These are phyloP conservation scores for Cercospora sp. DNA, from an alignment of 2,329 filamentous ascomycete genomes.

Conservation along the genomic window DNA sequence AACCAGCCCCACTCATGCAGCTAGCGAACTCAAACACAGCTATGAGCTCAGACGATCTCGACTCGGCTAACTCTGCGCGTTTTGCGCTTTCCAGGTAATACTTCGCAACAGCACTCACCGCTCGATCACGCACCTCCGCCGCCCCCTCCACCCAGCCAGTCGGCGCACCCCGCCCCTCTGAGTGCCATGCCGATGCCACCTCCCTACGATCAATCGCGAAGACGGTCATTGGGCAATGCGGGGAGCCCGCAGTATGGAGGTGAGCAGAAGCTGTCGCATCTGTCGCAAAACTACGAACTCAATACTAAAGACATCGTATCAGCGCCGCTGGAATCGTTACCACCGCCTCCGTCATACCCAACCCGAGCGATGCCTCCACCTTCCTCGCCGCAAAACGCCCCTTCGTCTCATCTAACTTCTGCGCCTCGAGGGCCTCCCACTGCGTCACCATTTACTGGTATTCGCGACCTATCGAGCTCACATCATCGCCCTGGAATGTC, in stretches of 20 bases:
- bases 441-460: slow-evolving; percentile 48
- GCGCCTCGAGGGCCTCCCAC: slow-evolving; percentile 48
- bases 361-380: slow-evolving; percentile 53
- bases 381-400: slow-evolving; percentile 49
- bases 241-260: slow-evolving; percentile 35
- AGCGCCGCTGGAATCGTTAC: slow-evolving; percentile 36
- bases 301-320: background rate
- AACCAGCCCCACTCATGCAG: slow-evolving; percentile 4
- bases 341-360: slow-evolving; percentile 43
- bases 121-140: slow-evolving; percentile 22
- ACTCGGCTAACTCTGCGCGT: slow-evolving; percentile 12
- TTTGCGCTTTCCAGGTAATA: slow-evolving; percentile 9
- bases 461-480: slow-evolving; percentile 58
- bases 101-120: slow-evolving; percentile 14
- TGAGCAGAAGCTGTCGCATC: slow-evolving; percentile 15
- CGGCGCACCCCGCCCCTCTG: slow-evolving; percentile 29
- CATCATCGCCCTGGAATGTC: slow-evolving; percentile 68
- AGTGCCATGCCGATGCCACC: slow-evolving; percentile 42
- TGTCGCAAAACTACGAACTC: background rate
- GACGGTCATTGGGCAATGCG: slow-evolving; percentile 47
- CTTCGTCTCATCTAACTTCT: slow-evolving; percentile 39
- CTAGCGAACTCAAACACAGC: slow-evolving; percentile 4
- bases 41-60: slow-evolving; percentile 10
- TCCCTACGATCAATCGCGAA: slow-evolving; percentile 46
- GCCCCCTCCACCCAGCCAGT: slow-evolving; percentile 26